Conservation (phyloP, 164 flowering plant species). For the Paratinospora sagittata region DNA sequence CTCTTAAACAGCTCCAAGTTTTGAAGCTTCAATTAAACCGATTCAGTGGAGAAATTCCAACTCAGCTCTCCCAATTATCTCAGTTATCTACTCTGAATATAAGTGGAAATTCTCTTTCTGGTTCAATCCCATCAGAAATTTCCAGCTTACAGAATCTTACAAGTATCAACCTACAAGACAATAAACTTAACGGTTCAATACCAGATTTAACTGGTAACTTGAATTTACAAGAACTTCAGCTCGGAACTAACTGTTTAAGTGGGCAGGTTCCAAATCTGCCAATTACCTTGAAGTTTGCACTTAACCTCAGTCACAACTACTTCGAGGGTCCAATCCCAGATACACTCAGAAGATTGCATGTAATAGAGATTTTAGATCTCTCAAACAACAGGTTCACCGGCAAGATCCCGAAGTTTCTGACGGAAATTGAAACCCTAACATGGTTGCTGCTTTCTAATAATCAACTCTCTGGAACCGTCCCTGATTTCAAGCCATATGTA, state of each 20-base stretch:
- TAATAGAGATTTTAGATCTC: conserved; percentile 59
- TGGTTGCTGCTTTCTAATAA: conserved; percentile 46
- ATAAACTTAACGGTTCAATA: conserved; percentile 46
- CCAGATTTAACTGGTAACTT: conserved; percentile 31
- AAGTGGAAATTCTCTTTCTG: conserved; percentile 46
- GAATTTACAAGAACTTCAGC: conserved; percentile 47
- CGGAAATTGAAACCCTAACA: conserved; percentile 27
- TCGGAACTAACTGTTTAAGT: conserved; percentile 42
- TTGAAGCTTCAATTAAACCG: conserved; percentile 47
- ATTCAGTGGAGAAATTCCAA: conserved; percentile 47
- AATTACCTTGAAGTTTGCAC: conserved; percentile 35
- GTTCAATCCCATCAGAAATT: conserved; percentile 45
- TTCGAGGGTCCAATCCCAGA: conserved; percentile 51
- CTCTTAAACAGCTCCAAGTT: conserved; percentile 40
- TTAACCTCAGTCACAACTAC: conserved; percentile 61
- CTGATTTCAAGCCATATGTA: conserved; percentile 25
- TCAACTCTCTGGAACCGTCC: conserved; percentile 48
- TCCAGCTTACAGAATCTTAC: conserved; percentile 30
- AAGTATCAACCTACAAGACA: conserved; percentile 37
- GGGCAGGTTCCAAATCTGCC: conserved; percentile 60
- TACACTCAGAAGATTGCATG: conserved; percentile 21
- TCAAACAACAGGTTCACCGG: conserved; percentile 60
- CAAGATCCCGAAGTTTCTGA: conserved; percentile 37
- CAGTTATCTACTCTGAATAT: conserved; percentile 37
- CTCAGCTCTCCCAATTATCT: conserved; percentile 23